Percentiles rank a stretch among this genome's conserved stretches.
phyloP scores from a whole-genome alignment of 1,139 yeast species.

The Blastobotrys petasosporus region DNA sequence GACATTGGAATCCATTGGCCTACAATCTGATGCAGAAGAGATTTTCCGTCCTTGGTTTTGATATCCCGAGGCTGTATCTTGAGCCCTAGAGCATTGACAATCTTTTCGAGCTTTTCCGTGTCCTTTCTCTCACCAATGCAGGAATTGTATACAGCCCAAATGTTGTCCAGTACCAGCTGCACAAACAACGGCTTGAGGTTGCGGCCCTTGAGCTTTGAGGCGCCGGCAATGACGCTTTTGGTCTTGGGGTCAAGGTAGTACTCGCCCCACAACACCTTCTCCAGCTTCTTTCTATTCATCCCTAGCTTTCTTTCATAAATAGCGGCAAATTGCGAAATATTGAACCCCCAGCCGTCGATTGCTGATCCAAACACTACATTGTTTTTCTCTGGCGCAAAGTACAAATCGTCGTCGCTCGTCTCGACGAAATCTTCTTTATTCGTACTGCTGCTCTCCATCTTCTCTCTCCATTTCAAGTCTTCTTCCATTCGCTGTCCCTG shows the following conservation, averaged over 20 bases:
- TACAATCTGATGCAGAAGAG: conserved; percentile 61
- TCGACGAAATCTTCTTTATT: conserved; percentile 58
- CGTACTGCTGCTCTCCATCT: conserved; percentile 34
- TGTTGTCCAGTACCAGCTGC: conserved; percentile 75
- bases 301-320: conserved; percentile 83
- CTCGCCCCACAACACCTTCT: conserved; percentile 96
- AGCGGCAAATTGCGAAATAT: conserved; percentile 79
- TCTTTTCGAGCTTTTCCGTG: conserved; percentile 66
- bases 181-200: conserved; percentile 75
- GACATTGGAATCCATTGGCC: conserved; percentile 95
- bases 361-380: conserved; percentile 95
- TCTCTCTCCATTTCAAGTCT: conserved; percentile 77
- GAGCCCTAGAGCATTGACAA: conserved; percentile 62
- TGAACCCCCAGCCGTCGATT: conserved; percentile 97
- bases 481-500: conserved; percentile 94
- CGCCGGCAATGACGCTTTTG: conserved; percentile 51
- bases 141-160: conserved; percentile 85
- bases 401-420: conserved; percentile 73
- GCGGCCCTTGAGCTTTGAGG: conserved; percentile 43
- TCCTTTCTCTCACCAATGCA: conserved; percentile 56
- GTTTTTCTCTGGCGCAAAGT: conserved; percentile 83
- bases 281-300: conserved; percentile 68
- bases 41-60: conserved; percentile 68
- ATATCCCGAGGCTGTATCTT: conserved; percentile 71
- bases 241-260: conserved; percentile 84